Conservation (phyloP, 805 yeast species). For the Saccharomycodes ludwigii region DNA sequence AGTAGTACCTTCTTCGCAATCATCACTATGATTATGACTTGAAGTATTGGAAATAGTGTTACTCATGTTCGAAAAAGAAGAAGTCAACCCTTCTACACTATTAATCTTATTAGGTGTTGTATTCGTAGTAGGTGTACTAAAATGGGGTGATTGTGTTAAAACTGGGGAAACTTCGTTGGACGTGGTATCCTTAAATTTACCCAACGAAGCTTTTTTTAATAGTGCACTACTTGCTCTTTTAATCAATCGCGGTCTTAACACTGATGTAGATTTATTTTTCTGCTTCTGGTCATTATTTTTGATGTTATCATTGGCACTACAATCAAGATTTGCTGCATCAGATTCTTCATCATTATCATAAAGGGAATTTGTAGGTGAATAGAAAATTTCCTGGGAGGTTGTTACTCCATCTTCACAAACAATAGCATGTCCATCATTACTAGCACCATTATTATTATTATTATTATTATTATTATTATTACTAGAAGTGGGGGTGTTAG, state of each 20-base stretch:
- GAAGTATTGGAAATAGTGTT: no score
- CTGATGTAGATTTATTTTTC: neutral
- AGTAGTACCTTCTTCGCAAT: no score
- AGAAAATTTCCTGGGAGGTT: neutral
- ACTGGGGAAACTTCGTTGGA: neutral
- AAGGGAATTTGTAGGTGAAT: neutral
- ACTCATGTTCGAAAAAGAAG: no score
- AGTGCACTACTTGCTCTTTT: conserved; percentile 1
- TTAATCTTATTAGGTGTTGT: no score
- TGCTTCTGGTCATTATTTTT: neutral
- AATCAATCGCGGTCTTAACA: neutral
- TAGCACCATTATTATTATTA: neutral
- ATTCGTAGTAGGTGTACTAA: no score
- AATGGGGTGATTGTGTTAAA: neutral
- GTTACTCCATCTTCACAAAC: neutral
- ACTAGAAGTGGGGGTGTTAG: neutral
- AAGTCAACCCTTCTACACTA: no score
- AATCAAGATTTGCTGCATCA: no score
- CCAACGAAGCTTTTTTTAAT: neutral
- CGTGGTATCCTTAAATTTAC: neutral
- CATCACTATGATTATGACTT: no score
- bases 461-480: neutral
- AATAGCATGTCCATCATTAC: neutral
- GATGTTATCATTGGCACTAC: no score
- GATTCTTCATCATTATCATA: no score